Conservation (phyloP, 1,284 basidiomycete genomes). For the Trichosporon sp. region DNA sequence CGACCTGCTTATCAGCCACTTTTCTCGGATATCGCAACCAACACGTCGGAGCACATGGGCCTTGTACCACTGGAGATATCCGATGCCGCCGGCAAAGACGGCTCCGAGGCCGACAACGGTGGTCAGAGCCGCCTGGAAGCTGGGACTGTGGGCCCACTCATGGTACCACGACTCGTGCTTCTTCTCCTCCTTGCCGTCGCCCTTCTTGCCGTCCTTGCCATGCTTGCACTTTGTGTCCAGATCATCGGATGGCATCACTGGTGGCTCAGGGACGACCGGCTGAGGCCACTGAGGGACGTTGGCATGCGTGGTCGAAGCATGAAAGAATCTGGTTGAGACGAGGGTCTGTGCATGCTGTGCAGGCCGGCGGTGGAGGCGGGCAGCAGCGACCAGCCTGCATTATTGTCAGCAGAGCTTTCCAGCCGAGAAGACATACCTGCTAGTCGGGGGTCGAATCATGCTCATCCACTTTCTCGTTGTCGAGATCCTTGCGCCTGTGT, state of each 20-base stretch:
- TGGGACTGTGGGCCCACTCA: conserved; percentile 34
- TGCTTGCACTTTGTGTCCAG: conserved; percentile 3
- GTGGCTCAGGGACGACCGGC: conserved; percentile 31
- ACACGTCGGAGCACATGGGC: conserved; percentile 71
- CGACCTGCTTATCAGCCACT: conserved; percentile 28
- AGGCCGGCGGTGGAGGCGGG: not conserved
- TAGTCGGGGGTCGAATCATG: not conserved
- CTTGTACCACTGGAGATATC: conserved; percentile 73
- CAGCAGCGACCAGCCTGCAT: not conserved
- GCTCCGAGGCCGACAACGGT: conserved; percentile 44
- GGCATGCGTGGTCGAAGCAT: not conserved
- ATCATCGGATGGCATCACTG: conserved; percentile 29
- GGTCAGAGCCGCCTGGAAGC: conserved; percentile 45
- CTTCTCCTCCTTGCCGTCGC: not conserved
- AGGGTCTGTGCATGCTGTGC: not conserved
- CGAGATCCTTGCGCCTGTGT: not conserved
- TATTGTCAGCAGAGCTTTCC: not conserved
- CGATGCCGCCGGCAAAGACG: conserved; percentile 53
- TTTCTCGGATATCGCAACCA: not conserved
- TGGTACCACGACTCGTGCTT: conserved; percentile 27
- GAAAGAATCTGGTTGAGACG: not conserved
- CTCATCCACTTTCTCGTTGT: not conserved
- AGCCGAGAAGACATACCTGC: not conserved
- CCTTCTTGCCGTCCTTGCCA: not conserved
- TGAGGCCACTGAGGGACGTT: conserved; percentile 36